Base-by-base conservation (phyloP, 2,329 filamentous ascomycete genomes). In the Fonsecaea nubica region DNA sequence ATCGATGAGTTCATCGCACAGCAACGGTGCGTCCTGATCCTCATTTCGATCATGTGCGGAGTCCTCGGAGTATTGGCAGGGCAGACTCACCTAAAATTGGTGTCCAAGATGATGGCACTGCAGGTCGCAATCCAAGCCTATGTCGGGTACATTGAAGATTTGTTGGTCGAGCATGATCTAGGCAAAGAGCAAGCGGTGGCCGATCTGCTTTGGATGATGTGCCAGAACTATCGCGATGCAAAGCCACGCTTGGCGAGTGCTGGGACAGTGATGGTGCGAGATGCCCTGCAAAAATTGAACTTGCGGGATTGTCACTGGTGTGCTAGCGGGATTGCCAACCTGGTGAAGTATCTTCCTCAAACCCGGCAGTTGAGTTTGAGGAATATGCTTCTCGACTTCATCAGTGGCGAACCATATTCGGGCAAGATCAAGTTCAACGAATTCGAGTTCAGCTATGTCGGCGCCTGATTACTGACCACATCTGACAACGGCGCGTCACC, bases 171-270 rank as follows among this genome's bases (percentile, higher is more conserved):
- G 18, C 62, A 65, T 48, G 62, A 63, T 45, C 32, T 68, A n/a
- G 66, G 55, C n/a, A 18, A 55, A 35, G 55, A 59, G 21, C 45
- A 68, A 25, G 63, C 66, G 2, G 53, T 58, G 21, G 58, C 66
- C 38, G 66, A 68, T 30, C 12, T 68, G 42, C 58, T 68, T 18
- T 68, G 66, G 66, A 65, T 68, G 40, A 68, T 68, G 63, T 55
- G 64, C 18, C 62, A 68, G 36, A 65, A 68, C 25, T 68, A 65
- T 25, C 54, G 66, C 7, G 54, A 65, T 7, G 48, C 65, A 12
- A 56, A 65, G 62, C 50, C 55, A 35, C 59, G 21, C 25, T 50
- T 42, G 15, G 35, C 50, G 9, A 40, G 40, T 38, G 58, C 36
- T 15, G 58, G 42, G 7, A 45, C 54, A 9, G 13, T 52, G 48